Percentiles rank a stretch among this genome's conserved stretches.
Evolutionary conservation across 768 basidiomycete species (phyloP).

Genomic region (Podaxis sp.): DNA sequence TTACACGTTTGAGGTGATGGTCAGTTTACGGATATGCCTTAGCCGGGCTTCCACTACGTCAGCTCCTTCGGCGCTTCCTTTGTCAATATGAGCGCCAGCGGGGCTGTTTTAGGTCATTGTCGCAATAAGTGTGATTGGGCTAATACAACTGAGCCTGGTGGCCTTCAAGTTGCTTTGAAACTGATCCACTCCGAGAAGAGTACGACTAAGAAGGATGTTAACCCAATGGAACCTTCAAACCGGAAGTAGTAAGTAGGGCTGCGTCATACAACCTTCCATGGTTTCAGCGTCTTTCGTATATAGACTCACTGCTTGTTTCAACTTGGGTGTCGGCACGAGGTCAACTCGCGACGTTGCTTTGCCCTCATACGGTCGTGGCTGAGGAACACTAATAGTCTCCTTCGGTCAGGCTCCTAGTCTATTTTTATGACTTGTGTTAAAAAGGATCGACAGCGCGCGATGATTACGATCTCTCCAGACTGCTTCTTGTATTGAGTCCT

Average conservation of each 20-base stretch:
- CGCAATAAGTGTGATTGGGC: conserved; percentile 4
- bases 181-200: not conserved
- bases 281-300: not conserved
- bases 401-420: too few species aligned
- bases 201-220: conserved; percentile 2
- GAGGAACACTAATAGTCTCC: too few species aligned
- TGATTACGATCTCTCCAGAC: too few species aligned
- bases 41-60: not conserved
- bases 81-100: not conserved
- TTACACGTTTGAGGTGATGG: not conserved
- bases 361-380: too few species aligned
- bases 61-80: not conserved
- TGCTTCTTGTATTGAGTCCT: too few species aligned
- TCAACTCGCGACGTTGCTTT: too few species aligned
- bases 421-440: too few species aligned
- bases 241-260: not conserved
- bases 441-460: too few species aligned
- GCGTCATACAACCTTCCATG: not conserved
- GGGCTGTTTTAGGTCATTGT: not conserved
- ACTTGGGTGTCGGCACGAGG: too few species aligned
- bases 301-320: not conserved
- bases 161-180: not conserved
- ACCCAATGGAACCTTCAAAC: not conserved
- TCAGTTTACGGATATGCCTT: not conserved
- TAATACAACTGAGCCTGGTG: not conserved